phyloP scores from a whole-genome alignment of 345 rosid species.

The Odontarrhena argentea region DNA sequence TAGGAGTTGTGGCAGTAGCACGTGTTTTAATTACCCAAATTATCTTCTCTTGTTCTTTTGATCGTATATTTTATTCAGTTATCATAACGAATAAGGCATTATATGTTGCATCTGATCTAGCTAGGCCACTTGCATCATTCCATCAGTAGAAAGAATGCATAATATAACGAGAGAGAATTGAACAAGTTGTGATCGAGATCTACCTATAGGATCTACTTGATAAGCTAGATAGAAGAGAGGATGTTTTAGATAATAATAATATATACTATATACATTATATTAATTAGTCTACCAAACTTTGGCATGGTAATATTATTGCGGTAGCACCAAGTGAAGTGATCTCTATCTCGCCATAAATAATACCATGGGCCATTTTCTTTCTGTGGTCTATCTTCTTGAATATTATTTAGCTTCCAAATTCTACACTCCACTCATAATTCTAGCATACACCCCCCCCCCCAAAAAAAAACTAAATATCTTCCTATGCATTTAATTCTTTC shows the following conservation, averaged over 20 bases:
- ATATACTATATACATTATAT: background rate
- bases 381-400: slow-evolving; percentile 19
- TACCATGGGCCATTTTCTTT: slow-evolving; percentile 22
- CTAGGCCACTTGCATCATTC: slow-evolving; percentile 1
- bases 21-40: too few species aligned
- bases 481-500: background rate
- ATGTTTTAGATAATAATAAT: background rate
- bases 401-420: background rate
- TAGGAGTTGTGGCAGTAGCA: too few species aligned
- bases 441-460: background rate
- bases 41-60: too few species aligned
- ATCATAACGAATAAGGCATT: background rate
- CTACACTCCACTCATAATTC: slow-evolving; percentile 7
- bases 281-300: background rate
- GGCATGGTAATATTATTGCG: background rate
- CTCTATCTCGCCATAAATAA: background rate
- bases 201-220: background rate
- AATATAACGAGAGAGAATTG: background rate
- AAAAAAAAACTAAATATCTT: background rate
- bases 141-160: background rate
- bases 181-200: background rate
- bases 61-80: background rate
- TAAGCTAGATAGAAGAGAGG: background rate
- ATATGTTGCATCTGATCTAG: background rate
- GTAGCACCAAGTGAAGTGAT: background rate